These are phyloP conservation scores for Penicillium crustosum DNA, from an alignment of 2,329 filamentous ascomycete species.

Conservation along the genomic window DNA sequence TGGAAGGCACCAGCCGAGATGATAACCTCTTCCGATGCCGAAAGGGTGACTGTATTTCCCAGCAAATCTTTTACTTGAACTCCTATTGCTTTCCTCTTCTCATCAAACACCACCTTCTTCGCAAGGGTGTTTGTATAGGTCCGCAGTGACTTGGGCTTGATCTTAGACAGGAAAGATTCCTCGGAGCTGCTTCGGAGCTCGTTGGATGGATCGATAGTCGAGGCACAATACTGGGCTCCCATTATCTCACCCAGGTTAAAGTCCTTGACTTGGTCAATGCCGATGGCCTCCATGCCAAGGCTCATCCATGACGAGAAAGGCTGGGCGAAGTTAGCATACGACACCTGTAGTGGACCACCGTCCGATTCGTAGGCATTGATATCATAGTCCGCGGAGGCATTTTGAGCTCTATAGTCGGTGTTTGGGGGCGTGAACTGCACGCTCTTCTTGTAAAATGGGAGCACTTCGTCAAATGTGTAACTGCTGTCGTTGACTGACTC, in stretches of 20 bases:
- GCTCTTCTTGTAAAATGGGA: slow-evolving; percentile 31
- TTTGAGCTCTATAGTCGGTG: slow-evolving; percentile 19
- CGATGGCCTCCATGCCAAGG: slow-evolving; percentile 43
- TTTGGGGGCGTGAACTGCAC: slow-evolving; percentile 30
- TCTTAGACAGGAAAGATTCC: slow-evolving; percentile 37
- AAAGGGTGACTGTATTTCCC: slow-evolving; percentile 36
- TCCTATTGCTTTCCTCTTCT: slow-evolving; percentile 43
- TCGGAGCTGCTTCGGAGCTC: slow-evolving; percentile 33
- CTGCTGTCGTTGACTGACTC: slow-evolving; percentile 28
- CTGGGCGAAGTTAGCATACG: slow-evolving; percentile 44
- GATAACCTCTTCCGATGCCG: slow-evolving; percentile 52
- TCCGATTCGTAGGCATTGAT: slow-evolving; percentile 27
- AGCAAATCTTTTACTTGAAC: slow-evolving; percentile 35
- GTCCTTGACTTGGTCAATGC: slow-evolving; percentile 38
- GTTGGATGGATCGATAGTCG: slow-evolving; percentile 27
- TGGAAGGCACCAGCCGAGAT: slow-evolving; percentile 56
- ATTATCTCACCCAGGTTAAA: slow-evolving; percentile 46
- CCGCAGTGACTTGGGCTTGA: slow-evolving; percentile 34
- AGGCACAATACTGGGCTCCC: slow-evolving; percentile 43
- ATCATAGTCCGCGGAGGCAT: slow-evolving; percentile 27
- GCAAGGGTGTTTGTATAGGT: slow-evolving; percentile 47
- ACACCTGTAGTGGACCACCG: slow-evolving; percentile 43
- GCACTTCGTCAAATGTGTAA: slow-evolving; percentile 28
- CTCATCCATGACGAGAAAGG: slow-evolving; percentile 44
- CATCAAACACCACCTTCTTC: slow-evolving; percentile 46